Conservation (phyloP, 2,329 filamentous ascomycete genomes). For the Aspergillus fijiensis region DNA sequence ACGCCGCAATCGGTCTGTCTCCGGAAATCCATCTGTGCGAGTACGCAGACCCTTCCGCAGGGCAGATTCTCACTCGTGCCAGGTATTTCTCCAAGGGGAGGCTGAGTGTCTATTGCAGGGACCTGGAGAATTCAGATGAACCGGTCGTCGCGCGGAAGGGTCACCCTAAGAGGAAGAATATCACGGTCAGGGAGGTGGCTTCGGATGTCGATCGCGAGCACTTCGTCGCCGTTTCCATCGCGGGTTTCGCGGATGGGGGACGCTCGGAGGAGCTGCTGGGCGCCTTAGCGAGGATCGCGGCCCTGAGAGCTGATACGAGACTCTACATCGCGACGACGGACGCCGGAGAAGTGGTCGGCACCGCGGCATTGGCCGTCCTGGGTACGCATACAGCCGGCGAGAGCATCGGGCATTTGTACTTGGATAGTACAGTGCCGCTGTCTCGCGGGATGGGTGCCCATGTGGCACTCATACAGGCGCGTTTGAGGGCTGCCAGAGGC, state of each 20-base stretch:
- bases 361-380: background rate
- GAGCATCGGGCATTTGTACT: background rate
- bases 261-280: background rate
- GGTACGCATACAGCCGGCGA: background rate
- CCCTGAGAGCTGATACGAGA: background rate
- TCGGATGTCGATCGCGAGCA: background rate
- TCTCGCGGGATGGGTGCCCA: background rate
- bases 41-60: background rate
- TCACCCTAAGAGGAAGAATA: background rate
- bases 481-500: background rate
- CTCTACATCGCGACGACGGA: background rate
- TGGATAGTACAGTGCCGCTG: slow-evolving; percentile 1
- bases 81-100: background rate
- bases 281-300: background rate
- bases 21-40: background rate
- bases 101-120: background rate
- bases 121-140: background rate
- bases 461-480: background rate
- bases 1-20: background rate
- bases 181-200: background rate
- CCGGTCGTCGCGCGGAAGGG: background rate
- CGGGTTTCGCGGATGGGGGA: background rate
- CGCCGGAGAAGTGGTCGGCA: background rate
- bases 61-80: background rate
- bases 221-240: background rate